phyloP scores from a whole-genome alignment of 2,329 filamentous ascomycete genomes.

The Nannizzia gypsea region DNA sequence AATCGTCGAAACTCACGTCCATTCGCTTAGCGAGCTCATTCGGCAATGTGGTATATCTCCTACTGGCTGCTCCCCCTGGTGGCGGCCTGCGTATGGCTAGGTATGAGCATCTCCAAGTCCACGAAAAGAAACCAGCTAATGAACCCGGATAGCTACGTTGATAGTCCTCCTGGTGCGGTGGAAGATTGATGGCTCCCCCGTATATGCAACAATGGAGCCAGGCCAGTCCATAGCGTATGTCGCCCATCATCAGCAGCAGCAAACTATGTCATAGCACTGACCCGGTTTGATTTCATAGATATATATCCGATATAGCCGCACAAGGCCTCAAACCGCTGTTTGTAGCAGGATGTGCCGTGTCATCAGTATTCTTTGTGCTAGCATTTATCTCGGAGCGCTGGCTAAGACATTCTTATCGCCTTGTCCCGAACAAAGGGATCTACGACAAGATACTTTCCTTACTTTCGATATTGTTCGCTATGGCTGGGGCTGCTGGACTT shows the following conservation, averaged over 20 bases:
- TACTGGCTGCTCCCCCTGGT: constrained; percentile 48
- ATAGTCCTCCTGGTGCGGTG: constrained; percentile 49
- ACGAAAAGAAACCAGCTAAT: not conserved
- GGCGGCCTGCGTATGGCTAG: constrained; percentile 45
- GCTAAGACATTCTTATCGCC: constrained; percentile 67
- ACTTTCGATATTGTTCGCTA: constrained; percentile 46
- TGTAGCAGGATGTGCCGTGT: constrained; percentile 48
- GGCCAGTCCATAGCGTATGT: constrained; percentile 45
- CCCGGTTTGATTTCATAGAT: constrained; percentile 18
- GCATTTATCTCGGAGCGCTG: constrained; percentile 72
- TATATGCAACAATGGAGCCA: constrained; percentile 41
- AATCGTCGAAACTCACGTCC: not conserved
- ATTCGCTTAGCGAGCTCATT: not conserved
- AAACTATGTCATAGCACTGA: not conserved
- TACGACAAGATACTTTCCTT: constrained; percentile 31
- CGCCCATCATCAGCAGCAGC: not conserved
- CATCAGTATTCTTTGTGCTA: constrained; percentile 67
- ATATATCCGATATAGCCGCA: constrained; percentile 47
- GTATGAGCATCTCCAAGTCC: constrained; percentile 19
- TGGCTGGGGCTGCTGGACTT: constrained; percentile 66
- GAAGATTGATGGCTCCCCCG: constrained; percentile 41
- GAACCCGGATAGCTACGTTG: constrained; percentile 40
- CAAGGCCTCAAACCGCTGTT: constrained; percentile 49
- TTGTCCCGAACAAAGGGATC: constrained; percentile 55
- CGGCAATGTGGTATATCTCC: constrained; percentile 34